Evolutionary conservation across 2,329 filamentous ascomycete species (phyloP).

Genomic region (Epichloe scottii): DNA sequence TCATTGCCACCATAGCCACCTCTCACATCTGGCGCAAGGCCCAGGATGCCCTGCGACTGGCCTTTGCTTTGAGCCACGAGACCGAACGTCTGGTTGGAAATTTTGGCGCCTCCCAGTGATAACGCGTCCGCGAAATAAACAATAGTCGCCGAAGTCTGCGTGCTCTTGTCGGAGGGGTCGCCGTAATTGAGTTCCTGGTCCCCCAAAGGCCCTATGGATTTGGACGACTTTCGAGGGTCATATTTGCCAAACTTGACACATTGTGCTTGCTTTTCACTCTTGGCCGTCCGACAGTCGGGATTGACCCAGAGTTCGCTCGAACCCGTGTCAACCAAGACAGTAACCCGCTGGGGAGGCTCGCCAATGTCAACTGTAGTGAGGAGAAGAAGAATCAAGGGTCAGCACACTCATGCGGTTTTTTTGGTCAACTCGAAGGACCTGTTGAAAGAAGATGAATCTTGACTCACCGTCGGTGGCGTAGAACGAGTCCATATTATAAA

Average conservation of each 20-base stretch:
- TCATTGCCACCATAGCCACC: constrained; percentile 23
- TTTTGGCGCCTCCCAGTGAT: constrained; percentile 27
- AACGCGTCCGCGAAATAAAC: constrained; percentile 34
- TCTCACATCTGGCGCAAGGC: constrained; percentile 30
- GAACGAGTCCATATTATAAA: constrained; percentile 26
- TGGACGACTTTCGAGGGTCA: constrained; percentile 27
- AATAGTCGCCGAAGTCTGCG: constrained; percentile 27
- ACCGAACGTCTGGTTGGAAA: constrained; percentile 37
- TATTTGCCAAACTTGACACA: constrained; percentile 32
- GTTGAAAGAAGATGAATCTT: neutral
- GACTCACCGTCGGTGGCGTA: constrained; percentile 26
- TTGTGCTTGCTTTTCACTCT: constrained; percentile 19
- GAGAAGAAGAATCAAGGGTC: neutral
- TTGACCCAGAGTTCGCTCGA: constrained; percentile 45
- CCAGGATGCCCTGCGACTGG: constrained; percentile 40
- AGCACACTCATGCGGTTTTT: neutral
- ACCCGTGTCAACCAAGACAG: constrained; percentile 38
- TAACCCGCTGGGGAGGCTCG: constrained; percentile 28
- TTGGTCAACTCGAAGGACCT: neutral
- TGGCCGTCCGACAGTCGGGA: constrained; percentile 31
- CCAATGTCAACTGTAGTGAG: constrained; percentile 28
- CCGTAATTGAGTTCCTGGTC: constrained; percentile 26
- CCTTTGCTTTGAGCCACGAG: constrained; percentile 30
- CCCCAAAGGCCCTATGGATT: constrained; percentile 24
- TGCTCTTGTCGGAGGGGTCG: constrained; percentile 22